These are phyloP conservation scores for Pseudopyricularia javanii DNA, from an alignment of 2,329 filamentous ascomycete species.

Conservation along the genomic window DNA sequence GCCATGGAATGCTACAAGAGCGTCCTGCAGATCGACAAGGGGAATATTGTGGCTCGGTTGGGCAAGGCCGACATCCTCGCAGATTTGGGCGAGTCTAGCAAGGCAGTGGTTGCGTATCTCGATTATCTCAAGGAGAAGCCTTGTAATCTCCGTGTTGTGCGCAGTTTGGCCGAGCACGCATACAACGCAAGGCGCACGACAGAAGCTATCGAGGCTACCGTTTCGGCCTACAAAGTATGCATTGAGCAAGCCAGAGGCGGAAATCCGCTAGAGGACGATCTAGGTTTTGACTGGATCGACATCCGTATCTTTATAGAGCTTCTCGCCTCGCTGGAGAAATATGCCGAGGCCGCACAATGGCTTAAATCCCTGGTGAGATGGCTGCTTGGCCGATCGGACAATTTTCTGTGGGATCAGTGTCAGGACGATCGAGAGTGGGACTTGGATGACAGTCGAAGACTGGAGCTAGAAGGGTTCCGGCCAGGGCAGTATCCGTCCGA, in stretches of 20 bases:
- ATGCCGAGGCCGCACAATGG: constrained; percentile 52
- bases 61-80: constrained; percentile 47
- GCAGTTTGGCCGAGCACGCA: constrained; percentile 44
- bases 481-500: constrained; percentile 36
- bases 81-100: constrained; percentile 38
- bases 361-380: constrained; percentile 67
- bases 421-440: constrained; percentile 89
- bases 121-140: constrained; percentile 38
- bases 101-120: constrained; percentile 45
- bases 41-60: constrained; percentile 43
- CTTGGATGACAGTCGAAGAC: constrained; percentile 54
- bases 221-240: constrained; percentile 33
- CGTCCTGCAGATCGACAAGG: constrained; percentile 44
- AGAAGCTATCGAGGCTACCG: constrained; percentile 27
- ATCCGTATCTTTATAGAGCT: constrained; percentile 78
- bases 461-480: constrained; percentile 47
- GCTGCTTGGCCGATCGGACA: constrained; percentile 63
- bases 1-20: constrained; percentile 47
- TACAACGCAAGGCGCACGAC: constrained; percentile 34
- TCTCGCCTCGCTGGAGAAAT: constrained; percentile 51
- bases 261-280: constrained; percentile 18
- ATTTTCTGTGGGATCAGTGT: constrained; percentile 66
- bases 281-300: constrained; percentile 59
- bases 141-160: constrained; percentile 40
- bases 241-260: constrained; percentile 27